Percentiles rank a stretch among this genome's conserved stretches.
Conservation (phyloP, 2,329 filamentous ascomycete genomes). For the Alternaria sp. region DNA sequence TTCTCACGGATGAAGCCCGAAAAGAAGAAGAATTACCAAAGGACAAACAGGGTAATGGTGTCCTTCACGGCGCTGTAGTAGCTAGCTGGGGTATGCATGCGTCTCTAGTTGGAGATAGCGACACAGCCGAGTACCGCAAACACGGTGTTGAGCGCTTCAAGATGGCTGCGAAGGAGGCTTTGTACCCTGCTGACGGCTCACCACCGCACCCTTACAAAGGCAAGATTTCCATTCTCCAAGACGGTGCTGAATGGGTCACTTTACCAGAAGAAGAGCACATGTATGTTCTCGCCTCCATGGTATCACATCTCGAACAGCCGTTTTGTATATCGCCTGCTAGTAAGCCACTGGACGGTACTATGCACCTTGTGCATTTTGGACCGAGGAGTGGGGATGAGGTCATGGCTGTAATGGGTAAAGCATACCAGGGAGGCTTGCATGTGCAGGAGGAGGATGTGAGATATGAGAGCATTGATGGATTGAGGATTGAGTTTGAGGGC, state of each 20-base stretch:
- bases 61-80: conserved; percentile 78
- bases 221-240: conserved; percentile 55
- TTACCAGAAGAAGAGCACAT: conserved; percentile 64
- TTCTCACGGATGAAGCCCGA: conserved; percentile 55
- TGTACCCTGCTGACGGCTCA: conserved; percentile 65
- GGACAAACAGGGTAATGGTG: conserved; percentile 33
- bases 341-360: conserved; percentile 71
- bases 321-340: conserved; percentile 83
- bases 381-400: conserved; percentile 69
- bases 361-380: conserved; percentile 80
- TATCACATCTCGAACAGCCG: conserved; percentile 80
- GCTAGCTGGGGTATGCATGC: conserved; percentile 91
- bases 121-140: conserved; percentile 80
- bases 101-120: conserved; percentile 87
- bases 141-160: conserved; percentile 81
- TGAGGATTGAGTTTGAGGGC: conserved; percentile 68
- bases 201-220: conserved; percentile 66
- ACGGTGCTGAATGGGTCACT: conserved; percentile 34
- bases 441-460: conserved; percentile 64
- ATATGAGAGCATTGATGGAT: conserved; percentile 74
- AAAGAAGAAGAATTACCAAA: conserved; percentile 50
- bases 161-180: conserved; percentile 80
- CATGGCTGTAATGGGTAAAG: conserved; percentile 77
- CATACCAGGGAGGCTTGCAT: conserved; percentile 66
- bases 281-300: conserved; percentile 79